Percentiles rank a stretch among this genome's conserved stretches.
Evolutionary conservation across 164 flowering plant genomes (phyloP).

Genomic region (Dillenia suffruticosa): DNA sequence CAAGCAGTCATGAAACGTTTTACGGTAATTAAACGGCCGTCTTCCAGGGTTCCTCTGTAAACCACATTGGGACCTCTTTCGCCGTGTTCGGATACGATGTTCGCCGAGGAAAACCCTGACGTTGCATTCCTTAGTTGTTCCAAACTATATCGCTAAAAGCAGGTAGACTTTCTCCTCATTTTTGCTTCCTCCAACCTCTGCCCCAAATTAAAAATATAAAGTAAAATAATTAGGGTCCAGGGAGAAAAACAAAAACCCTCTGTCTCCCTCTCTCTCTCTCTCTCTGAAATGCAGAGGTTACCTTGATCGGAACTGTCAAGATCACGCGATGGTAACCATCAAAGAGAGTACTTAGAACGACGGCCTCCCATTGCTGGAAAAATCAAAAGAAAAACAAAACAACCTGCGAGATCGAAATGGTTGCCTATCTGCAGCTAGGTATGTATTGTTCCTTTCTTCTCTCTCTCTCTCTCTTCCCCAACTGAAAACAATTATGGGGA

Average conservation of each 20-base stretch:
- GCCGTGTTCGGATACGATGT: constrained; percentile 92
- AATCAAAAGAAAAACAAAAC: too few species aligned
- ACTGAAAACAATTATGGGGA: too few species aligned
- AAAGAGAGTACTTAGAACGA: constrained; percentile 66
- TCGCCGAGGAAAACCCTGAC: constrained; percentile 61
- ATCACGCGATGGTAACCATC: constrained; percentile 65
- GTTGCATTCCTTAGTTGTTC: constrained; percentile 78
- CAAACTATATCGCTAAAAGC: constrained; percentile 55
- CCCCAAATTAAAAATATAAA: background rate
- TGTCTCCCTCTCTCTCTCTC: too few species aligned
- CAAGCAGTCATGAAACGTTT: constrained; percentile 81
- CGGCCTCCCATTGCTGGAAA: constrained; percentile 59
- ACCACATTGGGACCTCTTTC: constrained; percentile 95
- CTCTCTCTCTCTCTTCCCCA: too few species aligned
- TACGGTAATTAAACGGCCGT: constrained; percentile 66
- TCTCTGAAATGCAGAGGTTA: constrained; percentile 7
- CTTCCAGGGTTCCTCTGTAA: constrained; percentile 62
- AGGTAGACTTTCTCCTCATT: constrained; percentile 33
- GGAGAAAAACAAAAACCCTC: too few species aligned
- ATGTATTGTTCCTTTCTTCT: too few species aligned
- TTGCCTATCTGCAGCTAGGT: too few species aligned
- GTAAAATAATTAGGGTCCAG: too few species aligned
- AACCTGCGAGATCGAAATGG: too few species aligned
- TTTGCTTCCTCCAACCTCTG: constrained; percentile 49
- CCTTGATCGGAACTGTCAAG: constrained; percentile 62